These are phyloP conservation scores for Chlorokybus atmophyticus DNA, from an alignment of 139 green algal genomes.

Conservation along the genomic window DNA sequence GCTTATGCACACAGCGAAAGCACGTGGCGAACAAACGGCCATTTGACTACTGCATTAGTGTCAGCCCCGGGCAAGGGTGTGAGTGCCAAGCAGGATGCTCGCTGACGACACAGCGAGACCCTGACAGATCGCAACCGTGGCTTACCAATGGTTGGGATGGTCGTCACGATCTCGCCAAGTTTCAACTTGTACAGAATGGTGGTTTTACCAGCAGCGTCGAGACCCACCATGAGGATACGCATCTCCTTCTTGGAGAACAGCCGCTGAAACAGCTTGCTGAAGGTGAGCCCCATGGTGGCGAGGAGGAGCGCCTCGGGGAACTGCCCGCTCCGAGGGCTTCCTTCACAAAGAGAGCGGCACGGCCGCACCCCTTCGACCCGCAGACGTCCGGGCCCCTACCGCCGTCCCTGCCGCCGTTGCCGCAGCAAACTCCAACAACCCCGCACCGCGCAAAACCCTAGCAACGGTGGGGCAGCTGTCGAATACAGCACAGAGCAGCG, in stretches of 20 bases:
- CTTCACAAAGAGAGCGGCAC: no score
- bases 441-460: no score
- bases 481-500: no score
- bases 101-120: neutral
- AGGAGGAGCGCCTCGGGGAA: no score
- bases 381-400: no score
- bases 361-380: no score
- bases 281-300: constrained; percentile 86
- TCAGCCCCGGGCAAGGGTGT: neutral
- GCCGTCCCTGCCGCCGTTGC: no score
- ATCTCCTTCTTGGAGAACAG: constrained; percentile 65
- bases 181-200: constrained; percentile 99
- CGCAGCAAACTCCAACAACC: no score
- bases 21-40: neutral
- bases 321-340: no score
- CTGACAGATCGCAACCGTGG: neutral
- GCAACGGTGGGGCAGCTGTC: no score
- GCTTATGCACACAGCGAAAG: neutral
- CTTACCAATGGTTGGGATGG: constrained; percentile 84
- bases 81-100: neutral
- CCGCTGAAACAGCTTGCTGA: constrained; percentile 75
- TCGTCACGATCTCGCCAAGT: constrained; percentile 85
- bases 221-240: constrained; percentile 95
- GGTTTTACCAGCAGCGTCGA: constrained; percentile 95
- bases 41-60: neutral